Evolutionary conservation across 305 asterid genomes (phyloP).

Genomic region (Fraxinus ornus): DNA sequence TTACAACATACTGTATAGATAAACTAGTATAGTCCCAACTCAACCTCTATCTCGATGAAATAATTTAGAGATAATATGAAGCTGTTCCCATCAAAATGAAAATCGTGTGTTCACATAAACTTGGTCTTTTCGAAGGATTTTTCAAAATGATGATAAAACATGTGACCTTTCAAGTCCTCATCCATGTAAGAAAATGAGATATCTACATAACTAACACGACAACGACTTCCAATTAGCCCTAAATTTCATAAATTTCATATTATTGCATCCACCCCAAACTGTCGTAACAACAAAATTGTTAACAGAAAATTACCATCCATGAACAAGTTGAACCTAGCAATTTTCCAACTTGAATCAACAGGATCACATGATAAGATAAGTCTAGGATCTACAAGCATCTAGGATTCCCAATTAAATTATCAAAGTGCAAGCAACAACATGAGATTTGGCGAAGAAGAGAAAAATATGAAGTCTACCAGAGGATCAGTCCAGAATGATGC

Average conservation of each 20-base stretch:
- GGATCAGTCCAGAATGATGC: conserved; percentile 51
- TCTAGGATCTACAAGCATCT: conserved; percentile 20
- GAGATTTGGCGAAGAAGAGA: neutral
- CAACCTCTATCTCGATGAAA: neutral
- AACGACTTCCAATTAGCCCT: neutral
- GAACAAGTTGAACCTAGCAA: conserved; percentile 11
- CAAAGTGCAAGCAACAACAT: conserved; percentile 6
- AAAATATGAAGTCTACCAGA: conserved; percentile 53
- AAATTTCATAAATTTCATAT: neutral
- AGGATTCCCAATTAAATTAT: neutral
- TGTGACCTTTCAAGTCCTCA: neutral
- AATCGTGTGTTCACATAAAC: neutral
- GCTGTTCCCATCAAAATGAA: neutral
- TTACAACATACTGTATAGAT: neutral
- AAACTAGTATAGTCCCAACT: neutral
- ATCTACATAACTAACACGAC: neutral
- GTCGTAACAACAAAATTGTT: neutral
- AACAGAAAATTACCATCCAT: neutral
- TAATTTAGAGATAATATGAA: neutral
- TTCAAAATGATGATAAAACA: neutral
- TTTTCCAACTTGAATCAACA: conserved; percentile 16
- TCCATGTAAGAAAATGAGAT: neutral
- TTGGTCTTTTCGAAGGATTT: neutral
- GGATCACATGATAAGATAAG: neutral
- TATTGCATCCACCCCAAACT: neutral